Evolutionary conservation across 2,329 filamentous ascomycete species (phyloP).

Genomic region (Hypoxylon sp.): DNA sequence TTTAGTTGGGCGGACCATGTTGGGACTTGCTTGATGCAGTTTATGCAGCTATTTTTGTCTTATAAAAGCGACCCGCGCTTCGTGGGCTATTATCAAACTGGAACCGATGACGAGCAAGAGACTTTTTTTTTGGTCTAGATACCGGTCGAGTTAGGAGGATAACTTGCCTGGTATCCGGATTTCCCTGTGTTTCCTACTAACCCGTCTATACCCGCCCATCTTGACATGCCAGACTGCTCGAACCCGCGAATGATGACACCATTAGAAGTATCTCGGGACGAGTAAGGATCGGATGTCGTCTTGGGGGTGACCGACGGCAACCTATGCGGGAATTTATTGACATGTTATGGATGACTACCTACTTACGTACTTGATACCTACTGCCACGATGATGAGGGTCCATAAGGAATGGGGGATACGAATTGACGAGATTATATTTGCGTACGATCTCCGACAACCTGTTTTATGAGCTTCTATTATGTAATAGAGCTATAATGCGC

Average conservation of each 20-base stretch:
- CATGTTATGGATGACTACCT: constrained; percentile 14
- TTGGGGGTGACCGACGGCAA: not conserved
- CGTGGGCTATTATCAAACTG: constrained; percentile 8
- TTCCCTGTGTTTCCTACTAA: not conserved
- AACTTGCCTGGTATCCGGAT: not conserved
- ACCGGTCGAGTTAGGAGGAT: constrained; percentile 8
- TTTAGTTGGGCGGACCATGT: constrained; percentile 18
- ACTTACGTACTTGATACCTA: constrained; percentile 11
- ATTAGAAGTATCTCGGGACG: constrained; percentile 1
- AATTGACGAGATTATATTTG: constrained; percentile 5
- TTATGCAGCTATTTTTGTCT: constrained; percentile 14
- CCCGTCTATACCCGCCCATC: not conserved
- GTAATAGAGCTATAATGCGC: not conserved
- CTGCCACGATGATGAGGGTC: constrained; percentile 7
- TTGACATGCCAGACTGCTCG: constrained; percentile 4
- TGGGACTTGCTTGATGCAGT: not conserved
- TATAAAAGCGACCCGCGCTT: constrained; percentile 3
- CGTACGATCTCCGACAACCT: not conserved
- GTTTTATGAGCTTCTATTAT: not conserved
- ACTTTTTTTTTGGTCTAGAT: not conserved
- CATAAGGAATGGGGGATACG: constrained; percentile 17
- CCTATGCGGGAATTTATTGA: constrained; percentile 28
- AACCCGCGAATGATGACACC: constrained; percentile 8
- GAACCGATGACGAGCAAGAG: constrained; percentile 14
- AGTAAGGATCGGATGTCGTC: constrained; percentile 7